Evolutionary conservation across 768 basidiomycete species (phyloP), one percentile per base, ranked within the genome.

Genomic region (Phlebiopsis gigantea): DNA sequence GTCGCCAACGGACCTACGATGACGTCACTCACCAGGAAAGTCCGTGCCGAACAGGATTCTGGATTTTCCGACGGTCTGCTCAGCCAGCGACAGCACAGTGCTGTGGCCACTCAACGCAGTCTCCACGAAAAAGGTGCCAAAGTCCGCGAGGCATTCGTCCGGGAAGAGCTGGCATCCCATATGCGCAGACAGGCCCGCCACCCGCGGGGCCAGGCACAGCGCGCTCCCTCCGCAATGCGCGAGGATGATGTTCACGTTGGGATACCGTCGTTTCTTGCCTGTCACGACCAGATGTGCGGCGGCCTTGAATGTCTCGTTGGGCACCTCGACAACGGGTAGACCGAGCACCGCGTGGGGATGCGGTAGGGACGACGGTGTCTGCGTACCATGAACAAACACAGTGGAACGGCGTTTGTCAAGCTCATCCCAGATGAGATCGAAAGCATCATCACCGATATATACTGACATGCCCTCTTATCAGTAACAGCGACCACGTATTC

Each of bases 271-370:
- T 67, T 85, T 88, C 64, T 75, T 79, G 46, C 86, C 85, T 0
- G 85, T 79, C 22, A 90, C 82, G 46, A 90, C 87, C 47, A 91
- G 78, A 65, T 88, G 85, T 2, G 87, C 82, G 30, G 87, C 87
- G 1, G 87, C 89, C 71, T 89, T 90, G 75, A 82, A 89, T 0
- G 88, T 91, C 69, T 90, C 88, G 65, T 88, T 85, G 6, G 88
- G 88, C 0, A 84, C 87, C 75, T 89, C 87, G 14, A 77, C 77
- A 51, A 88, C 75, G 14, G 88, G 88, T 39, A 90, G 64, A 21
- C 88, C 87, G 12, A 90, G 77, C 53, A 74, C 78, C 6, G 77
- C 71, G 59, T 88, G 80, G 2, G 87, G 87, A 56, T 76, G 77
- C 12, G 86, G 85, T 5, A 78, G 81, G 2, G 84, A 81, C 9